These are phyloP conservation scores for Claviceps humidiphila DNA, from an alignment of 2,329 filamentous ascomycete species.

Conservation along the genomic window DNA sequence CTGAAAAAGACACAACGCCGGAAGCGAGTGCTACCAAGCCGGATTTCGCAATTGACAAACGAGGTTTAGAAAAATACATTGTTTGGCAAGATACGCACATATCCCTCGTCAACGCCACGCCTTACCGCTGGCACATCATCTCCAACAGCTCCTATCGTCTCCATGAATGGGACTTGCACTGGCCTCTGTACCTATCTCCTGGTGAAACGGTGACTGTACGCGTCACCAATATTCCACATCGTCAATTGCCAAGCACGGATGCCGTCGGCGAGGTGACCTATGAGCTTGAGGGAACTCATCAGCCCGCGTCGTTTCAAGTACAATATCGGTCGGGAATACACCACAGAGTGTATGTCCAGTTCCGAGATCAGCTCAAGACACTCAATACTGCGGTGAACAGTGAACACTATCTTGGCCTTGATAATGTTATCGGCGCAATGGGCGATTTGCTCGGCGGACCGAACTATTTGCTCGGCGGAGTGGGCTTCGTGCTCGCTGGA, in stretches of 20 bases:
- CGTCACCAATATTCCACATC: background rate
- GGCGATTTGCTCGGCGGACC: too few relatives aligned
- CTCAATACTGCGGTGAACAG: conserved; percentile 5
- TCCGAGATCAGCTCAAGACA: conserved; percentile 14
- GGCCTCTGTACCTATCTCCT: conserved; percentile 15
- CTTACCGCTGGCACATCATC: conserved; percentile 16
- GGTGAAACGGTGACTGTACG: conserved; percentile 11
- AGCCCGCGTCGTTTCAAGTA: conserved; percentile 16
- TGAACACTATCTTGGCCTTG: conserved; percentile 9
- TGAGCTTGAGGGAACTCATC: conserved; percentile 14
- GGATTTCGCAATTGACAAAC: too few relatives aligned
- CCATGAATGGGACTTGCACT: conserved; percentile 9
- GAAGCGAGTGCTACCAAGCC: background rate
- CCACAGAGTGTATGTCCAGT: conserved; percentile 9
- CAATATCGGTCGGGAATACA: conserved; percentile 7
- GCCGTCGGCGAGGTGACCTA: conserved; percentile 17
- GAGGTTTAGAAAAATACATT: background rate
- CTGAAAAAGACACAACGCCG: background rate
- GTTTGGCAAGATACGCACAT: conserved; percentile 10
- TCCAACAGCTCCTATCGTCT: conserved; percentile 12
- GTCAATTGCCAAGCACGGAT: conserved; percentile 5
- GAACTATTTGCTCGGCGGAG: conserved; percentile 8
- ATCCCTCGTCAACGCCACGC: conserved; percentile 20
- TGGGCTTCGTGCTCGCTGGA: conserved; percentile 18
- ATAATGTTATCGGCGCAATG: conserved; percentile 7